phyloP scores from a whole-genome alignment of 192 early-diverging fungal species.

The Bifiguratus adelaidae region DNA sequence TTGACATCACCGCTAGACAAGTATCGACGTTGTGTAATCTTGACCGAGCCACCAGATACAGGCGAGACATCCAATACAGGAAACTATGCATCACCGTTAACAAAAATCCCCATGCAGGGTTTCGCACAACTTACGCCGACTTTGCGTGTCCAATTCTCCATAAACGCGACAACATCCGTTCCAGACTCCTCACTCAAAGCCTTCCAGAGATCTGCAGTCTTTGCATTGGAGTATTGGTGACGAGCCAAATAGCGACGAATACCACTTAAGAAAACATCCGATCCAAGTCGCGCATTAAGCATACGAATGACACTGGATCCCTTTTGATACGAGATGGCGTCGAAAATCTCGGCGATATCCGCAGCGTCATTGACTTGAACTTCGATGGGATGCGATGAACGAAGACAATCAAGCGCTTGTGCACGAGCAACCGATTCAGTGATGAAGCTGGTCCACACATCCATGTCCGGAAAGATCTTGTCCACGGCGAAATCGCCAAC shows the following conservation, averaged over 20 bases:
- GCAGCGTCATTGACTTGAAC: constrained; percentile 55
- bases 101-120: no score
- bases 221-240: constrained; percentile 79
- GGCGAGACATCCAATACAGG: constrained; percentile 71
- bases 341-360: constrained; percentile 80
- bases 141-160: constrained; percentile 81
- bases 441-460: constrained; percentile 75
- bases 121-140: no score
- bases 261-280: constrained; percentile 59
- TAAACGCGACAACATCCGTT: constrained; percentile 69
- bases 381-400: constrained; percentile 76
- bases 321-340: constrained; percentile 85
- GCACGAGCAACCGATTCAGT: constrained; percentile 55
- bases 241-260: constrained; percentile 67
- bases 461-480: constrained; percentile 81
- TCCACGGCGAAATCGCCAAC: constrained; percentile 74
- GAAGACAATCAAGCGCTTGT: constrained; percentile 61
- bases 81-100: no score
- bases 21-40: constrained; percentile 74
- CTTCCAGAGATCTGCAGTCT: constrained; percentile 84
- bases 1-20: constrained; percentile 71
- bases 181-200: constrained; percentile 72
- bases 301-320: constrained; percentile 92
- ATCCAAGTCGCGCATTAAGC: constrained; percentile 66
- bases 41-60: constrained; percentile 33